phyloP scores from a whole-genome alignment of 2,329 filamentous ascomycete genomes.

The Fusarium guadeloupense region DNA sequence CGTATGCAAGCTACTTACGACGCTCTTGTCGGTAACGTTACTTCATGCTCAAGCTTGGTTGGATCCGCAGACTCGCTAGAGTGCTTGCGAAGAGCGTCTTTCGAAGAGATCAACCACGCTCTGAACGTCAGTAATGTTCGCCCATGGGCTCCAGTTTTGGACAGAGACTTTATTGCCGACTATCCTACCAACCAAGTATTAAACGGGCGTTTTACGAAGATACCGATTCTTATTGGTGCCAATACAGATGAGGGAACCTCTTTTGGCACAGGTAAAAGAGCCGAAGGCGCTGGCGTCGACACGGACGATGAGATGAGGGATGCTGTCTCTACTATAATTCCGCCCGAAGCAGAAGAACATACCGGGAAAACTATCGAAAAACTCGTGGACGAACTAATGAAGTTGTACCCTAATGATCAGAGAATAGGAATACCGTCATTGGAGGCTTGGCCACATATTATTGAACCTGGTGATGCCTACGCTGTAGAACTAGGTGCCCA shows the following conservation, averaged over 20 bases:
- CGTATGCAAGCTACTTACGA: constrained; percentile 43
- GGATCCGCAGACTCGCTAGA: constrained; percentile 38
- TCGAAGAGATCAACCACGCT: constrained; percentile 42
- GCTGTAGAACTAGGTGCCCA: constrained; percentile 42
- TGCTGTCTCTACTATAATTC: constrained; percentile 15
- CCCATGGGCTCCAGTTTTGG: constrained; percentile 45
- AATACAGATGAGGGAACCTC: constrained; percentile 48
- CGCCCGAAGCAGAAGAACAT: constrained; percentile 10
- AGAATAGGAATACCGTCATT: constrained; percentile 48
- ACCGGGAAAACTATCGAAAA: constrained; percentile 37
- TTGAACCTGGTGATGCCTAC: constrained; percentile 40
- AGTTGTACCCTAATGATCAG: constrained; percentile 47
- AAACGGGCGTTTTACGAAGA: constrained; percentile 47
- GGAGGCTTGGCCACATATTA: constrained; percentile 45
- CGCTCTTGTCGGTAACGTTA: constrained; percentile 42
- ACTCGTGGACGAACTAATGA: constrained; percentile 38
- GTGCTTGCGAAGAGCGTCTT: constrained; percentile 42
- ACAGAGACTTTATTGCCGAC: constrained; percentile 49
- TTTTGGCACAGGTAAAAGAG: constrained; percentile 35
- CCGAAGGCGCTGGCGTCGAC: constrained; percentile 34
- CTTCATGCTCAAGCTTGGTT: constrained; percentile 33
- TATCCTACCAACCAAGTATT: constrained; percentile 45
- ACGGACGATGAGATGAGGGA: constrained; percentile 44
- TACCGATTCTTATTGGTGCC: constrained; percentile 49
- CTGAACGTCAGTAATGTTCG: constrained; percentile 13